Evolutionary conservation across 2,329 filamentous ascomycete species (phyloP), one percentile per base, ranked within the genome.

Genomic region (Hypoxylon sp.): DNA sequence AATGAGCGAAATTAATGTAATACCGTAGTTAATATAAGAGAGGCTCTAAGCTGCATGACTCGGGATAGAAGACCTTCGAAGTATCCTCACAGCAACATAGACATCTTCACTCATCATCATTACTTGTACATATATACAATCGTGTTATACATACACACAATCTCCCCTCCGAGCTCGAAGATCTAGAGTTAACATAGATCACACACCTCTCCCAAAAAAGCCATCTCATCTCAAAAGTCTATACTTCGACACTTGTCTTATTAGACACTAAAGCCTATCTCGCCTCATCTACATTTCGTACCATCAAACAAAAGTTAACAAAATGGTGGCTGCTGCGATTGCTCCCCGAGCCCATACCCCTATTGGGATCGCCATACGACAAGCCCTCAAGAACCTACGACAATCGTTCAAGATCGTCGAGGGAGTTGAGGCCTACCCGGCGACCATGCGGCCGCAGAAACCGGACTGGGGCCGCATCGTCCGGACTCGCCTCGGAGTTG

Each of bases 401-500:
- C 63, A 66, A 55, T 67, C 68, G 1, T 36, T 60, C 23, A 17
- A 60, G 41, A 65, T 71, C 62, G 60, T 69, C 50, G 68, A 71
- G 45, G 68, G 65, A 4, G 67, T 63, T 5, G 65, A 68, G 19
- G 68, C 68, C 2, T 17, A 50, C 2, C 68, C 68, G 11, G 41
- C 58, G 2, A 19, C 38, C 49, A 36, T 28, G 4, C 38, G 32
- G 11, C 51, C 70, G 11, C 67, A 71, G 28, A 61, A 60, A 1
- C 70, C 41, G 3, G 81, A 82, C 76, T 83, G 80, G 75, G 76
- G 75, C 63, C 77, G 75, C 58, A 76, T 80, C 53, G 17, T 78
- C 51, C 79, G 77, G 73, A 68, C 77, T 4, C 71, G 77, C 19
- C 74, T 55, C 38, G 69, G 68, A 43, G 73, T 76, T 46, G 72